Conservation (phyloP, 257 asterid genomes). For the Asclepias syriaca region DNA sequence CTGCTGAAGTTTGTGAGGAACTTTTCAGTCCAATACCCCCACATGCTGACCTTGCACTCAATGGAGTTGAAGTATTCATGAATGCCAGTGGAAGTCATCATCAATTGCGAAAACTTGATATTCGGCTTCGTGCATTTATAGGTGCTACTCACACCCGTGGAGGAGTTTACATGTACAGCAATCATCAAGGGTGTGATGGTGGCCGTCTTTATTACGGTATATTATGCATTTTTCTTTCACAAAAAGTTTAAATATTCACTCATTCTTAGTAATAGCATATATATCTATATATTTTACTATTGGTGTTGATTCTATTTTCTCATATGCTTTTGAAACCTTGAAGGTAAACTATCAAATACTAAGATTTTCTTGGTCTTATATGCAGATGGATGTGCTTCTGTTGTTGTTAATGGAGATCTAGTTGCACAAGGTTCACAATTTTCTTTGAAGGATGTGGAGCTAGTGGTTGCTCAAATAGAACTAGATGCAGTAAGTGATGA, state of each 20-base stretch:
- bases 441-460: conserved; percentile 86
- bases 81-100: conserved; percentile 99
- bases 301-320: not conserved
- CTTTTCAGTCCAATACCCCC: conserved; percentile 89
- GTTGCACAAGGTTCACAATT: conserved; percentile 95
- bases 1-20: conserved; percentile 97
- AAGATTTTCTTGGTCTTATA: conserved; percentile 17
- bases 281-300: not conserved
- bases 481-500: conserved; percentile 75
- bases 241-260: not conserved
- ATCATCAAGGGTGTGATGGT: conserved; percentile 98
- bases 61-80: conserved; percentile 92
- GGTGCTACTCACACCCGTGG: conserved; percentile 98
- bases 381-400: conserved; percentile 94
- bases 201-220: conserved; percentile 91
- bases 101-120: conserved; percentile 85
- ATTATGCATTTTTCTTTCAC: conserved; percentile 21
- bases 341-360: conserved; percentile 6
- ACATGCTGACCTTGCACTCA: conserved; percentile 86
- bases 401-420: conserved; percentile 89
- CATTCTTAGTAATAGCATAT: not conserved
- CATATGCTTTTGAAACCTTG: not conserved
- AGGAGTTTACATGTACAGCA: conserved; percentile 95
- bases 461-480: conserved; percentile 91
- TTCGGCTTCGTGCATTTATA: conserved; percentile 80